A percentile compares a stretch with the other conserved stretches of the same genome.
phyloP scores from a whole-genome alignment of 225 moss, liverwort and hornwort species.

The Straminergon stramineum region DNA sequence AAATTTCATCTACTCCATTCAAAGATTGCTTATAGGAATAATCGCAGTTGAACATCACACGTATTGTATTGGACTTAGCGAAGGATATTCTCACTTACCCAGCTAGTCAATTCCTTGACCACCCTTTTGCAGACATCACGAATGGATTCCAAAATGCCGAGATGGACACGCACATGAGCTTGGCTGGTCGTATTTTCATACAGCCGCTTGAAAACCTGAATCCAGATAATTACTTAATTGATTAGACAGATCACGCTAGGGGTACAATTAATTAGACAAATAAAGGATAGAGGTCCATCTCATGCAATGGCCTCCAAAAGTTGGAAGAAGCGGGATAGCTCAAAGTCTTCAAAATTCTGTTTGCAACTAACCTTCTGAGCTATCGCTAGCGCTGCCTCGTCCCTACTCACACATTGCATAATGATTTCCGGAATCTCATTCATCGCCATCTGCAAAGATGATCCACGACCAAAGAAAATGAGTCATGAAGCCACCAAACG shows the following conservation, averaged over 20 bases:
- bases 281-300: not conserved
- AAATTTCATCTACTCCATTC: not conserved
- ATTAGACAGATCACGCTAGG: not conserved
- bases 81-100: slow-evolving; percentile 32
- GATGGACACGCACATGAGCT: slow-evolving; percentile 62
- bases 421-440: slow-evolving; percentile 81
- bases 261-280: not conserved
- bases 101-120: slow-evolving; percentile 93
- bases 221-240: not conserved
- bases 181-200: slow-evolving; percentile 75
- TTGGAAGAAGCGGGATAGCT: not conserved
- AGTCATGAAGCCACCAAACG: not conserved
- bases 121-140: slow-evolving; percentile 93
- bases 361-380: slow-evolving; percentile 69
- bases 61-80: not conserved
- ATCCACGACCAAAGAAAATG: not conserved
- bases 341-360: not conserved
- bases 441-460: slow-evolving; percentile 44
- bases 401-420: slow-evolving; percentile 76
- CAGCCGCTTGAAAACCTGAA: slow-evolving; percentile 79
- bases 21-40: not conserved
- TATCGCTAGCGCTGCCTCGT: slow-evolving; percentile 88
- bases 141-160: slow-evolving; percentile 76
- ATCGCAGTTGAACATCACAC: not conserved
- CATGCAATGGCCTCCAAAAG: not conserved